Percentiles rank a stretch among this genome's conserved stretches.
These are phyloP conservation scores for Parastagonospora nodorum DNA, from an alignment of 2,329 filamentous ascomycete species.

Conservation along the genomic window DNA sequence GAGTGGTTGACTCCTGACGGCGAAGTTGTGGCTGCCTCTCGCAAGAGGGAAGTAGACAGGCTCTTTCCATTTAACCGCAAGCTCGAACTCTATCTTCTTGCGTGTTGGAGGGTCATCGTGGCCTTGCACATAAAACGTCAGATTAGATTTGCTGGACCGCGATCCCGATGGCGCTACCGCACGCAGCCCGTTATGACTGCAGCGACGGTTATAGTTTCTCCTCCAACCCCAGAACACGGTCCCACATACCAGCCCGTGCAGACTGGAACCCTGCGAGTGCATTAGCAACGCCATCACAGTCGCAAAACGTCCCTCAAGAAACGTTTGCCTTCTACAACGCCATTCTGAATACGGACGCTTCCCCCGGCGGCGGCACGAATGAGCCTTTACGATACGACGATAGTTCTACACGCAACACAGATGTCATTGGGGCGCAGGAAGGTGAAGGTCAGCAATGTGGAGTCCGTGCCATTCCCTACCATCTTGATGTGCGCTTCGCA, in stretches of 20 bases:
- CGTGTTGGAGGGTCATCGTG: too few relatives aligned
- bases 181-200: constrained; percentile 2
- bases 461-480: constrained; percentile 27
- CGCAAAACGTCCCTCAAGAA: constrained; percentile 15
- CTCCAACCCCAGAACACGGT: constrained; percentile 10
- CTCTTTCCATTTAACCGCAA: too few relatives aligned
- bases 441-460: constrained; percentile 18
- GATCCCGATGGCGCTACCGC: background rate
- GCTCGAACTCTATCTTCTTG: too few relatives aligned
- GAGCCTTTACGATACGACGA: constrained; percentile 10
- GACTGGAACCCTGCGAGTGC: constrained; percentile 8
- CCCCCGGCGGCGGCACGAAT: constrained; percentile 5
- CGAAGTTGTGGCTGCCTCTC: too few relatives aligned
- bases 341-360: constrained; percentile 13
- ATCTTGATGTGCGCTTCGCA: constrained; percentile 30
- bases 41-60: too few relatives aligned
- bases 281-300: constrained; percentile 6
- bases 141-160: background rate
- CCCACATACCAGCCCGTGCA: constrained; percentile 13
- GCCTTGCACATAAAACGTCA: too few relatives aligned
- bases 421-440: constrained; percentile 4
- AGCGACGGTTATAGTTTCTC: constrained; percentile 13
- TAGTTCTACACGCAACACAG: constrained; percentile 15
- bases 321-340: constrained; percentile 28
- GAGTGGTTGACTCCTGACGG: too few relatives aligned